Evolutionary conservation across 345 rosid genomes (phyloP), one percentile per base, ranked within the genome.

Genomic region (Dipteronia dyeriana): DNA sequence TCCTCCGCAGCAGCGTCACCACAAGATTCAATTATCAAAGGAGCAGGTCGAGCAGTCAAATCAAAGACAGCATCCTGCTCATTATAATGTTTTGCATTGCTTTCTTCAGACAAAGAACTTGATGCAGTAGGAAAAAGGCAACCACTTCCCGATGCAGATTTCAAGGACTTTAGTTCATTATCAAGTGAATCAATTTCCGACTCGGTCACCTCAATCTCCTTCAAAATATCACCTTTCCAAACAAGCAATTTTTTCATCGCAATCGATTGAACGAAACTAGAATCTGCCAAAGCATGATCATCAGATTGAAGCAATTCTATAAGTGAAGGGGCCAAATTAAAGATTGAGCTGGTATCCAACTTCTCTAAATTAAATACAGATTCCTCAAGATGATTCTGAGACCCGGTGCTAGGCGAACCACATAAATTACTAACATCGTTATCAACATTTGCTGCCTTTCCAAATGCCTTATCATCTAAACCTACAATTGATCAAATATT

Each of bases 121-220:
- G 88, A 85, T n/a, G 79, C 72, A 7, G 75, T 81, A 14, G 81
- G 84, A 76, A 65, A 62, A 26, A 75, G 79, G 49, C 54, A 45
- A 39, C 78, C 75, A 70, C 75, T 83, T 71, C 89, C 82, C 77
- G 79, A 74, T 68, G 82, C 86, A 71, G 74, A 85, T 81, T 81
- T 81, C 83, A 92, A 79, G 4, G 74, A 73, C 90, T 85, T 88
- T 0, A 87, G 88, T 79, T 94, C 93, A 82, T 77, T 92, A 84
- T 94, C 99, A 76, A 90, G 94, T 1, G 80, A 88, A 80, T 94
- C 99, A 84, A 97, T 92, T 87, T 97, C 96, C 43, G 90, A 85
- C 75, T 97, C 99, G 0, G 92, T 90, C 81, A 76, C 76, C 86
- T 91, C 97, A 82, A 97, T 68, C 25, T 83, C 87, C 86, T 94